Evolutionary conservation across 257 asterid genomes (phyloP).

Genomic region (Lycium barbarum): DNA sequence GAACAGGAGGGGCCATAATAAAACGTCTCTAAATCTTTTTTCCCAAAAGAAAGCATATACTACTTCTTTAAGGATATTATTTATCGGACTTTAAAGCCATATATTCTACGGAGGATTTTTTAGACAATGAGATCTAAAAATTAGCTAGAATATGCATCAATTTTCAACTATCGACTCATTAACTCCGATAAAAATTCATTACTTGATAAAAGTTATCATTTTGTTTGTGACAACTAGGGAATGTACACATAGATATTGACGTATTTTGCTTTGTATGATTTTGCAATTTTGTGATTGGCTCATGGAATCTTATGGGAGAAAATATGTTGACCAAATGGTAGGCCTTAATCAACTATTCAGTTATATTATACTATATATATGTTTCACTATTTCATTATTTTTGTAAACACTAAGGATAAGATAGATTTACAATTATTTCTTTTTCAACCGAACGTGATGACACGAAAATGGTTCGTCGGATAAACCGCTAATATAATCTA

Average conservation of each 20-base stretch:
- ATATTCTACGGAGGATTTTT: not conserved
- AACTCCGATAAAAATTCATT: not conserved
- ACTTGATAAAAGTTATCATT: not conserved
- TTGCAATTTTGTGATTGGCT: constrained; percentile 2
- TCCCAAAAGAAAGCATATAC: too few species aligned
- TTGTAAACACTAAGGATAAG: not conserved
- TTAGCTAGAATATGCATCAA: not conserved
- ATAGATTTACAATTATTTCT: not conserved
- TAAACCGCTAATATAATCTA: not conserved
- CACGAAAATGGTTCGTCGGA: not conserved
- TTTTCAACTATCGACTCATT: not conserved
- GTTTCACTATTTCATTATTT: not conserved
- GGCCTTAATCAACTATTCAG: not conserved
- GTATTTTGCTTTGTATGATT: not conserved
- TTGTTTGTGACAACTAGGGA: not conserved
- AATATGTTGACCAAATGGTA: not conserved
- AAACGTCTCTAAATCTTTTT: too few species aligned
- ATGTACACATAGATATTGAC: not conserved
- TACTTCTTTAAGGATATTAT: not conserved
- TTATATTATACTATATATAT: not conserved
- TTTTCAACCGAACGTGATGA: not conserved
- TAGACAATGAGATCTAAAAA: not conserved
- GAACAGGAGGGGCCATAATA: too few species aligned
- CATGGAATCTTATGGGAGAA: constrained; percentile 5
- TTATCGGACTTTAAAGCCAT: not conserved